Base-by-base conservation (phyloP, 805 yeast genomes). In the Hanseniaspora lindneri region DNA sequence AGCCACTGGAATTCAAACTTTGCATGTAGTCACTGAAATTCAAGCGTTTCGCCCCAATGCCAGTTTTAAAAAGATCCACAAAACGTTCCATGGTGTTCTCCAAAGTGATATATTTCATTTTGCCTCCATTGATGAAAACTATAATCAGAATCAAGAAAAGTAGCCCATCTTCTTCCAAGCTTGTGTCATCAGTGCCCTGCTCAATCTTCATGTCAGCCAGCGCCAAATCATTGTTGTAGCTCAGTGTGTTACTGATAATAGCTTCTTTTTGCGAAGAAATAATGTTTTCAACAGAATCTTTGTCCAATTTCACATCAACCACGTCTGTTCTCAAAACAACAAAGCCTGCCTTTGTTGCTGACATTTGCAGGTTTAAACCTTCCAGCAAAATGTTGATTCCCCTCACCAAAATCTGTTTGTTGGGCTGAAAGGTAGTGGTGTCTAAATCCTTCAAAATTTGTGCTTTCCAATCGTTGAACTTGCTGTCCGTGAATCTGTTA, bases 191-290 rank as follows among this genome's bases (percentile, higher is more conserved):
- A n/a, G 39, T 46, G 17, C n/a, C 23, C n/a, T 37, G 37, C 4
- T 46, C 43, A 3, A 46, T 46, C n/a, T 46, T 37, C 19, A 46
- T 34, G n/a, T 46, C 30, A 7, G 49, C 41, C n/a, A 46, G 23
- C 3, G 23, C 11, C 24, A 30, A 28, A 13, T 34, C 30, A 19
- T 36, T 30, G 1, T 44, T 19, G 30, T 44, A 44, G 13, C n/a
- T 21, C 4, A 37, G 3, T 1, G 42, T 30, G 19, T 44, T 20
- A 2, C 6, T 16, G n/a, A n/a, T 4, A 40, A 13, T 4, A 39
- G 33, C 19, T 17, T 17, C 20, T 14, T 19, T 28, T 30, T 17
- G 3, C 25, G n/a, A n/a, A n/a, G n/a, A n/a, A n/a, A n/a, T n/a
- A n/a, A n/a, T 8, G 7, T 23, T 23, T 16, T 23, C 29, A 24